Conservation (phyloP, 2,329 filamentous ascomycete species). For the Sclerotinia glacialis region DNA sequence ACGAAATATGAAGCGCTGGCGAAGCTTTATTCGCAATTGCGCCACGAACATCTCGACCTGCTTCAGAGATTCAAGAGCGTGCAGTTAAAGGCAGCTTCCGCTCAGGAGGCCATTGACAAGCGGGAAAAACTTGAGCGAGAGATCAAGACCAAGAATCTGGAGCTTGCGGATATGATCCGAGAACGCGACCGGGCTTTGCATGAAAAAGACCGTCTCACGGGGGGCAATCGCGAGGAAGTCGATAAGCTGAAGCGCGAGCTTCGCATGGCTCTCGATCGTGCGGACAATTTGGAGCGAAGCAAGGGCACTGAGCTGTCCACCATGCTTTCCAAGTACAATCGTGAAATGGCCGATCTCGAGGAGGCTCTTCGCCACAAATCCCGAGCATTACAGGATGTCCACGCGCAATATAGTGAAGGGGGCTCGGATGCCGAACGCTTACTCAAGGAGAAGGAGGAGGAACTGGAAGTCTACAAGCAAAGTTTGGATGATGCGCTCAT, state of each 20-base stretch:
- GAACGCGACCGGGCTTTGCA: slow-evolving; percentile 91
- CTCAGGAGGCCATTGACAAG: slow-evolving; percentile 92
- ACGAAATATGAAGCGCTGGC: slow-evolving; percentile 95
- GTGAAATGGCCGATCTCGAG: slow-evolving; percentile 94
- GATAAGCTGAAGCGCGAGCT: slow-evolving; percentile 94
- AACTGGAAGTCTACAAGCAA: slow-evolving; percentile 96
- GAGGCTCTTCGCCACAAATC: slow-evolving; percentile 88
- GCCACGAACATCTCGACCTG: slow-evolving; percentile 91
- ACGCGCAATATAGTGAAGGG: slow-evolving; percentile 73
- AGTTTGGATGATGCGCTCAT: slow-evolving; percentile 96
- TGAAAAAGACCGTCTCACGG: slow-evolving; percentile 83
- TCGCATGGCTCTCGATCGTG: slow-evolving; percentile 84
- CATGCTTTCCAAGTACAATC: slow-evolving; percentile 93
- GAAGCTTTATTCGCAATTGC: slow-evolving; percentile 94
- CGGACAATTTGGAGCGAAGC: slow-evolving; percentile 85
- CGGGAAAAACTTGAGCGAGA: slow-evolving; percentile 95
- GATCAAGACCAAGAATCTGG: slow-evolving; percentile 99
- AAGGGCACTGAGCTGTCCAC: slow-evolving; percentile 95
- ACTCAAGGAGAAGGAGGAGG: slow-evolving; percentile 91
- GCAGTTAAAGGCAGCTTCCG: slow-evolving; percentile 93
- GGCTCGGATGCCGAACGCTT: slow-evolving; percentile 81
- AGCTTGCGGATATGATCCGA: slow-evolving; percentile 96
- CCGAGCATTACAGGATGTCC: slow-evolving; percentile 78
- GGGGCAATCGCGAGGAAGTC: slow-evolving; percentile 85
- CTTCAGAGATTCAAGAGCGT: slow-evolving; percentile 95